Conservation (phyloP, 306 rosid genomes). For the Vigna radiata region DNA sequence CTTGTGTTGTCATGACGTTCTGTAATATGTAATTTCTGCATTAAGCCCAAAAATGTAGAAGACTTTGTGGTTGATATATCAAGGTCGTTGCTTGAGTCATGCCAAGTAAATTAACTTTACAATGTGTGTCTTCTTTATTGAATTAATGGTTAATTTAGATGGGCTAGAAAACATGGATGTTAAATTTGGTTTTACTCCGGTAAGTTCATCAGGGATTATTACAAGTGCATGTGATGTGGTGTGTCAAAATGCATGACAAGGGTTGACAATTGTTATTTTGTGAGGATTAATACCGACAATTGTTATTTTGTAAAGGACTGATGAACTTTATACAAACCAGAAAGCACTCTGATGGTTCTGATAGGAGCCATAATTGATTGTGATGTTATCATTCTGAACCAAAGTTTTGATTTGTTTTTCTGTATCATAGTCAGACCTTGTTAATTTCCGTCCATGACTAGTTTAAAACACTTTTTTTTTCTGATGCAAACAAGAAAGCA, state of each 20-base stretch:
- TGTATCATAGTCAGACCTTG: neutral
- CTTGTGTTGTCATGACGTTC: neutral
- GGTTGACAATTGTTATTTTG: neutral
- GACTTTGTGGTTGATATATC: neutral
- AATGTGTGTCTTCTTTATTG: neutral
- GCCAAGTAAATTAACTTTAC: neutral
- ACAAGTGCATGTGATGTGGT: neutral
- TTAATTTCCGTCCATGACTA: neutral
- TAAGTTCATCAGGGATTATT: too few relatives aligned
- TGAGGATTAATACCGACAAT: neutral
- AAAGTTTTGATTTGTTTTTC: slow-evolving; percentile 8
- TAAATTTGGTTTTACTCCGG: neutral
- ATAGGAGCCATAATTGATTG: neutral
- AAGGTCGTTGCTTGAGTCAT: neutral
- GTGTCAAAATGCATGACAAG: neutral
- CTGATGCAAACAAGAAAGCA: too few relatives aligned
- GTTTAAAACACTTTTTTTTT: neutral
- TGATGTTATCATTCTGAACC: neutral
- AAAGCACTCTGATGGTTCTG: neutral
- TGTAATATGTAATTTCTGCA: neutral
- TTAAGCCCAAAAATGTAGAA: neutral
- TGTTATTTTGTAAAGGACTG: neutral
- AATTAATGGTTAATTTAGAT: neutral
- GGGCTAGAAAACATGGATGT: neutral
- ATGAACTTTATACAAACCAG: neutral